These are phyloP conservation scores for Platanthera zijinensis DNA, from an alignment of 106 monocot genomes.

Conservation along the genomic window DNA sequence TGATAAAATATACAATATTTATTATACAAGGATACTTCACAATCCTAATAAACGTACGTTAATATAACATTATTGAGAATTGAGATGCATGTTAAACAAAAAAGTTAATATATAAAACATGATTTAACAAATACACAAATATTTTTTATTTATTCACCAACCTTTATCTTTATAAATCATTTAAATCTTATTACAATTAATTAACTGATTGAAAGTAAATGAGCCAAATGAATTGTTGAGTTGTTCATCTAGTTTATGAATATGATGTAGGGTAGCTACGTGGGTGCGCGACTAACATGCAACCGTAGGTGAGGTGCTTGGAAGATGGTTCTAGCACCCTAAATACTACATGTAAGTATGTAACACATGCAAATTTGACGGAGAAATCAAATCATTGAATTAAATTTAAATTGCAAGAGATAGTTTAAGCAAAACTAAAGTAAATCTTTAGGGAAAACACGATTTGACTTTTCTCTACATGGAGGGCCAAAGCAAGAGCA, in stretches of 20 bases:
- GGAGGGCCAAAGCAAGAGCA: too few relatives aligned
- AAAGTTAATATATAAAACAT: neutral
- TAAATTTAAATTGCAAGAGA: too few relatives aligned
- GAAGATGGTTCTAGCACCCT: too few relatives aligned
- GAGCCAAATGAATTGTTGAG: neutral
- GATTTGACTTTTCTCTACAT: too few relatives aligned
- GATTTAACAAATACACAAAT: neutral
- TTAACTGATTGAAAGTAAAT: neutral
- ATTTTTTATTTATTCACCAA: neutral
- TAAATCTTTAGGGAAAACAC: too few relatives aligned
- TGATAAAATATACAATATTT: neutral
- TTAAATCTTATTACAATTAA: neutral
- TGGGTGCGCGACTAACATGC: too few relatives aligned
- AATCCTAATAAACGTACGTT: neutral
- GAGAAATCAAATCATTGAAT: too few relatives aligned
- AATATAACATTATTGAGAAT: neutral
- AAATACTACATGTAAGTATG: too few relatives aligned
- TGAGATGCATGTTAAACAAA: neutral
- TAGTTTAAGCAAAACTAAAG: too few relatives aligned
- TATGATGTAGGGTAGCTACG: too few relatives aligned
- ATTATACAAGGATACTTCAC: neutral
- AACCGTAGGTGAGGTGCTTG: too few relatives aligned
- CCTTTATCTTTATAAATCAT: neutral
- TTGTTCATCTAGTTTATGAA: neutral
- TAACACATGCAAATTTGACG: too few relatives aligned